Evolutionary conservation across 345 rosid species (phyloP), one percentile per base, ranked within the genome.

Genomic region (Eucalyptus pauciflora): DNA sequence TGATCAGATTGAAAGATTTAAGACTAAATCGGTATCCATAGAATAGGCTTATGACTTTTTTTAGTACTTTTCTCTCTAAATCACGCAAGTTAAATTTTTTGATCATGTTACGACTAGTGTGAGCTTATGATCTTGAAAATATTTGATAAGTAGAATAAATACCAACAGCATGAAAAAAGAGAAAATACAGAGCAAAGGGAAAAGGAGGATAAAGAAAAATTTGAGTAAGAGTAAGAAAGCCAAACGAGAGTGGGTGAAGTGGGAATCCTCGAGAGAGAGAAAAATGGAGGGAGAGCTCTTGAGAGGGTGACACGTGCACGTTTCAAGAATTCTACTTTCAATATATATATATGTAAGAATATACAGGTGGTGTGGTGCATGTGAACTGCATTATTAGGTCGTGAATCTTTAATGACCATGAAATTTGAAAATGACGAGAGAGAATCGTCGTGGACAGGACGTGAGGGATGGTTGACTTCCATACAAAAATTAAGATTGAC

Each of bases 21-120:
- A 67, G 6, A 67, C 5, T 8, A 31, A n/a, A 33, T 25, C 1
- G 0, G 0, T 3, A 69, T 69, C 0, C 0, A 10, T 33, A 16
- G 1, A 71, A 31, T 67, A 67, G 0, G 11, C 4, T 67, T 31
- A 67, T 67, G 3, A 15, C 0, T 16, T 67, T 31, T 67, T 14
- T n/a, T 14, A 22, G 37, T 64, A 7, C 5, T 15, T 67, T 67
- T 67, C 41, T 31, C 3, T 11, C 45, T 33, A 18, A 33, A 33
- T 71, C 24, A 33, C 1, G 45, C 24, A 33, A 71, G 43, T 69
- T 33, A 9, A 33, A 71, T 37, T 33, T 71, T 33, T 71, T 71
- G 3, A 71, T 71, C 81, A 8, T 9, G 45, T 33, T 33, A 71
- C 13, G 1, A 33, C 13, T 18, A 17, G 17, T 69, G 13, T 33